Conservation (phyloP, 805 yeast species). For the Blastobotrys parvus region DNA sequence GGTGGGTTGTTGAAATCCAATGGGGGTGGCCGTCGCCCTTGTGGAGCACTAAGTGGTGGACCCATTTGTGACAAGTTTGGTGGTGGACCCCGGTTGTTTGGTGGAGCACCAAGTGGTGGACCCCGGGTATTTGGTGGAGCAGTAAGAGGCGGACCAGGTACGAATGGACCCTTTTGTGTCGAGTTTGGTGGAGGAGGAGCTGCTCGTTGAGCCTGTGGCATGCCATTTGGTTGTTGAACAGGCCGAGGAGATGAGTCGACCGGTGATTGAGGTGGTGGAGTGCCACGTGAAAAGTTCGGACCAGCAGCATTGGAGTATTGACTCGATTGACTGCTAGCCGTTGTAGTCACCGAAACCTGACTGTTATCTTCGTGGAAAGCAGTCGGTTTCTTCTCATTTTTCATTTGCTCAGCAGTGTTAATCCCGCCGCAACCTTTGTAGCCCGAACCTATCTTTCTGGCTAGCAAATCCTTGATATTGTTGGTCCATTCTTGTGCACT, state of each 20-base stretch:
- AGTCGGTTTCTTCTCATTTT: too few relatives aligned
- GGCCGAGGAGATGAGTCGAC: conserved; percentile 12
- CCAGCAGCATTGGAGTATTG: not conserved
- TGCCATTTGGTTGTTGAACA: conserved; percentile 1
- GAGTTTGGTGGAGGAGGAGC: conserved; percentile 1
- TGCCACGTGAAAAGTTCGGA: conserved; percentile 1
- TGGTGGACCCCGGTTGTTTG: too few relatives aligned
- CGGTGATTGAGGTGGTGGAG: conserved; percentile 13
- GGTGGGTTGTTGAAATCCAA: not conserved
- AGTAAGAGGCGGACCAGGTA: too few relatives aligned
- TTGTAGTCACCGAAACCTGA: not conserved
- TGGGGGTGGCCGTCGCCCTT: not conserved
- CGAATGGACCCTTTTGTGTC: not conserved
- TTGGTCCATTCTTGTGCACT: conserved; percentile 49
- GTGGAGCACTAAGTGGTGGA: not conserved
- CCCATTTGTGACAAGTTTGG: not conserved
- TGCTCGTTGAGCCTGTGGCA: conserved; percentile 1
- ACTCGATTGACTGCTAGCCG: not conserved
- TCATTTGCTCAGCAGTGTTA: not conserved
- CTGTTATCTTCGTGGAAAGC: not conserved
- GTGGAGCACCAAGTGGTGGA: not conserved
- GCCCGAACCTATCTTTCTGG: conserved; percentile 41
- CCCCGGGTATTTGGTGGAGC: not conserved
- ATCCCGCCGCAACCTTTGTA: conserved; percentile 35
- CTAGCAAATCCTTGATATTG: conserved; percentile 47